These are phyloP conservation scores for Globisporangium polare DNA, from an alignment of 352 stramenopile species.

Conservation along the genomic window DNA sequence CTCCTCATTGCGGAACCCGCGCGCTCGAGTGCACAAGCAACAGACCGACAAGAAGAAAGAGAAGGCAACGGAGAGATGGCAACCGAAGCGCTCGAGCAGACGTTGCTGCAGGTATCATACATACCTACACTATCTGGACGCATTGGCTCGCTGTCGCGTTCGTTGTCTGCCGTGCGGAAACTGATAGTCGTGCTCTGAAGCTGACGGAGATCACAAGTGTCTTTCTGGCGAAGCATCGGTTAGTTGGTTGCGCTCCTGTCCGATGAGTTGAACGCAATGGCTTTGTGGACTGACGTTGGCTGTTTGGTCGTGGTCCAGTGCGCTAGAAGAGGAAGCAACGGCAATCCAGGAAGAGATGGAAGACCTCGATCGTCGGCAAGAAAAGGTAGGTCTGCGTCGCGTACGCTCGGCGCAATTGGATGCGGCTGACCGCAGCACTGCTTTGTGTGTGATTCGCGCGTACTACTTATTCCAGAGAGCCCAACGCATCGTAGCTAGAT, in stretches of 20 bases:
- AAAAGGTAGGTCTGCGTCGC: conserved; percentile 24
- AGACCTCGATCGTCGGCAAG: conserved; percentile 49
- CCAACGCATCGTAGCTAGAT: conserved; percentile 29
- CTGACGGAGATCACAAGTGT: conserved; percentile 13
- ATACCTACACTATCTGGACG: background rate
- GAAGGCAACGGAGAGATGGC: conserved; percentile 9
- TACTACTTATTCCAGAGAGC: conserved; percentile 22
- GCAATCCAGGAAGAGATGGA: conserved; percentile 63
- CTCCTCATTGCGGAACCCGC: conserved; percentile 23
- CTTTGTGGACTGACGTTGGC: background rate
- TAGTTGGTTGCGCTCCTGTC: background rate
- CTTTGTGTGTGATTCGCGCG: background rate
- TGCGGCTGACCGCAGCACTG: background rate
- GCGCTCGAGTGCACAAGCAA: conserved; percentile 19
- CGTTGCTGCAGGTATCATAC: conserved; percentile 17
- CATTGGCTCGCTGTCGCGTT: background rate
- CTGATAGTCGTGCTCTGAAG: background rate
- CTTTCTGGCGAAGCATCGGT: conserved; percentile 18
- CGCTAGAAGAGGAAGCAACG: conserved; percentile 44
- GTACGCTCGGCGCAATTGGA: background rate
- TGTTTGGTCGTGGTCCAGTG: conserved; percentile 21
- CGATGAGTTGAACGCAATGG: background rate
- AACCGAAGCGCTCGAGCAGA: conserved; percentile 23
- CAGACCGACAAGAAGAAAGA: conserved; percentile 15
- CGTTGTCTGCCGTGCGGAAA: background rate